Base-by-base conservation (phyloP, 768 basidiomycete genomes). In the Cystofilobasidium capitatum region DNA sequence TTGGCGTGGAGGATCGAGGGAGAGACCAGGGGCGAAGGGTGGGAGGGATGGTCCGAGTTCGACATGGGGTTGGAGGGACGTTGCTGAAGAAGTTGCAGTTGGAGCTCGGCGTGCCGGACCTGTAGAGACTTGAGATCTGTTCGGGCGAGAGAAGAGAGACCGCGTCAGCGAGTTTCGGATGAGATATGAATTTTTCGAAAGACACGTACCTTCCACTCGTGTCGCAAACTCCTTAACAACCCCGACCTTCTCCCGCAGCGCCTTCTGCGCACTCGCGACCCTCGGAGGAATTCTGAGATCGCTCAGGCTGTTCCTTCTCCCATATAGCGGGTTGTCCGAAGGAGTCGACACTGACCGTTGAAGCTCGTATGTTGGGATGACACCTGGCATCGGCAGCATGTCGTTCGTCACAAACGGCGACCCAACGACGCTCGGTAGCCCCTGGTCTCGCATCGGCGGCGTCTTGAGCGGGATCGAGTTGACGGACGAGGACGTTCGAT, bases 241-340 rank as follows among this genome's bases (percentile, higher is more conserved):
- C 33, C 71, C 70, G 6, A 76, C 51, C 44, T 73, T 74, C 64
- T 74, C 72, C 51, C 74, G 69, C 37, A 76, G 72, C 69, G 72
- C 73, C 35, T 68, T 70, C 69, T 76, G 75, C 14, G 74, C 72
- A n/a, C 61, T 70, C 42, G 71, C 72, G 51, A 76, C 73, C 17
- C 72, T 42, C 24, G 64, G 45, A 29, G 75, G 75, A 33, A 76
- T 76, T 39, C 71, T 55, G 63, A 76, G 33, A 42, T 76, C 75
- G 54, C 75, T 73, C 51, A 75, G 44, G 47, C 73, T 74, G 67
- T 74, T 74, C 58, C 75, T 67, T 49, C 75, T 64, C 17, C 39
- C 66, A 26, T 39, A 29, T 12, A 2, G 12, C 29, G 29, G 29
- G 51, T 16, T 33, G 51, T 49, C 58, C 14, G 65, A 60, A n/a